A percentile compares a stretch with the other conserved stretches of the same genome.
These are phyloP conservation scores for Nothomitra cinnamomea DNA, from an alignment of 2,329 filamentous ascomycete genomes.

Conservation along the genomic window DNA sequence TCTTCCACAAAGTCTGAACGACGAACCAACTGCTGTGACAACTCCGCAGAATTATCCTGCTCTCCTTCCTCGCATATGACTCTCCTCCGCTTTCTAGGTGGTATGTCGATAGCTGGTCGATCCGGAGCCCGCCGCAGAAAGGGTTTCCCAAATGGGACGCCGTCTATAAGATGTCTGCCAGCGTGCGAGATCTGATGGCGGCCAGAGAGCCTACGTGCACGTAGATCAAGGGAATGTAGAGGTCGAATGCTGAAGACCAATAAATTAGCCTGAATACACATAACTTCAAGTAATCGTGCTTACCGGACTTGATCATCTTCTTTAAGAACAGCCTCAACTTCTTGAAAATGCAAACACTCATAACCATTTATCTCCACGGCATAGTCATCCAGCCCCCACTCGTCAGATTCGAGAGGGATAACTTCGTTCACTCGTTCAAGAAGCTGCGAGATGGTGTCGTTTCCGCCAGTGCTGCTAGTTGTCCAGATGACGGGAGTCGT, in stretches of 20 bases:
- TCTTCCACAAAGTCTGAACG: constrained; percentile 11
- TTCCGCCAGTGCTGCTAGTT: constrained; percentile 13
- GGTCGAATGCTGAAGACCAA: constrained; percentile 52
- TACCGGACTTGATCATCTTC: constrained; percentile 74
- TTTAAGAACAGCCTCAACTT: constrained; percentile 50
- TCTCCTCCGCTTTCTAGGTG: constrained; percentile 52
- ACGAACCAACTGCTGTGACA: constrained; percentile 8
- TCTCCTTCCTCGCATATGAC: constrained; percentile 28
- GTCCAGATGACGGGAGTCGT: constrained; percentile 57
- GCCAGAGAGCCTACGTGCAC: constrained; percentile 54
- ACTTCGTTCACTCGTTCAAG: constrained; percentile 64
- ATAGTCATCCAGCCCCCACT: constrained; percentile 87
- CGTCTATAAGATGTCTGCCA: constrained; percentile 70
- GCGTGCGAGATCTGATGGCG: constrained; percentile 64
- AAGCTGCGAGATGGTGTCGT: constrained; percentile 53
- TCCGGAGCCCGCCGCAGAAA: constrained; percentile 41
- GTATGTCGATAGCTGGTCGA: constrained; percentile 53
- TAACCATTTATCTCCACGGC: constrained; percentile 62
- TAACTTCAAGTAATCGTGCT: no score
- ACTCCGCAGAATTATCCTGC: constrained; percentile 15
- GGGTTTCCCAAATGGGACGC: constrained; percentile 65
- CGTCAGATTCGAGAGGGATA: constrained; percentile 60
- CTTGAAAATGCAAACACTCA: constrained; percentile 77
- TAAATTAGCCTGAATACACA: constrained; percentile 1
- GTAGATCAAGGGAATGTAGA: constrained; percentile 57